Base-by-base conservation (phyloP, 2,329 filamentous ascomycete genomes). In the Hypoxylon sp. region DNA sequence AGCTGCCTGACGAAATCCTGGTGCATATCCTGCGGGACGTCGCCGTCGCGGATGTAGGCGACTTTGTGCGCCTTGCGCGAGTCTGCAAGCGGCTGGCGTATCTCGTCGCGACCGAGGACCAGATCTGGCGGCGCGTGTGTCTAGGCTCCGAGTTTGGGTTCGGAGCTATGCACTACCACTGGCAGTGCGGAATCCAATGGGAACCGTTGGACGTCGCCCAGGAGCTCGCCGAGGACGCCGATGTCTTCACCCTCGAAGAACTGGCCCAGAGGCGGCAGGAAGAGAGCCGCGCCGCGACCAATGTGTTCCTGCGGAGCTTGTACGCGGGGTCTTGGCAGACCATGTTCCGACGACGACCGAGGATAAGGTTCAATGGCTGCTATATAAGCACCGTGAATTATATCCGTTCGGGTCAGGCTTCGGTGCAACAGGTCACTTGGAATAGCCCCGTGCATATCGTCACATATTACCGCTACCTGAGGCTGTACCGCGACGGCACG, bases 341-440 rank as follows among this genome's bases (percentile, higher is more conserved):
- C 56, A 92, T 97, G 82, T 97, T 97, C 81, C 92, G 91, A 39
- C 82, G 84, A 4, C 91, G 94, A 12, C 95, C 96, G 2, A 90
- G 96, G 45, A 86, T 98, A 65, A 92, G 96, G 62, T 99, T 97
- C 83, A 96, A 96, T 74, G 96, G 96, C 25, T 91, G 93, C 79
- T 99, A 99, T 81, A 98, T 99, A 78, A 93, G 90, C 78, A 98
- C 95, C 0, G 94, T 97, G 63, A 98, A 98, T 81, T 99, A 99
- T 80, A 89, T 93, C 52, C 91, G 96, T 23, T 83, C 93, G 0
- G 96, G 96, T 30, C 91, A 91, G 63, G 85, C 90, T 9, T 90
- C 88, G 2, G 85, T 87, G 19, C 90, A 89, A 69, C 89, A 89
- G 58, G 81, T 91, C 16, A 90, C 91, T 1, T 97, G 94, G 93